Base-by-base conservation (phyloP, 768 basidiomycete species). In the Nidularia sp. region DNA sequence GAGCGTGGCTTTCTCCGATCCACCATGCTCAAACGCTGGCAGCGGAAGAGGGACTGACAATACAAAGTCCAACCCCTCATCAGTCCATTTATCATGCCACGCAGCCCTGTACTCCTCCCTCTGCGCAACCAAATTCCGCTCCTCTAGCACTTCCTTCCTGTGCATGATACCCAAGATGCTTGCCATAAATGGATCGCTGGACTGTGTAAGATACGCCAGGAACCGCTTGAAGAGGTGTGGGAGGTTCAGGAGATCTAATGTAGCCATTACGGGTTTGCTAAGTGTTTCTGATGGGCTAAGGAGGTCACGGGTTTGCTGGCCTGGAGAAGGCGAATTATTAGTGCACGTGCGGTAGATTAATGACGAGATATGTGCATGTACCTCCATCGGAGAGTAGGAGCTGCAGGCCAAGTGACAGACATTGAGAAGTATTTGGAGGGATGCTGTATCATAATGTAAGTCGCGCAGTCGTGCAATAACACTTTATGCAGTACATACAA, bases 31-130 rank as follows among this genome's bases (percentile, higher is more conserved):
- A 18, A 84, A 66, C 0, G 85, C 86, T 2, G 86, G 83, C 42
- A 81, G 66, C n/a, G 82, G 73, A 57, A 81, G 78, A 9, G 81
- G 83, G 5, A 82, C 84, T 2, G 78, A 85, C 49, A 85, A 64
- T 18, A 86, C 68, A 62, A 83, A 86, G 63, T 88, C 85, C 3
- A 88, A 66, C 4, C 77, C 75, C 66, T 72, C 72, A 52, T 72
- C 70, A 10, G 61, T 67, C 78, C 66, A 79, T 52, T 69, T 70
- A 57, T 67, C 71, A 57, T 77, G 71, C 79, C 78, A 81, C 34
- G 59, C 65, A 0, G 70, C 70, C 57, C 72, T 67, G 48, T 78
- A 75, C 22, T 58, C 55, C 31, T 81, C 78, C 50, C 76, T 70
- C 54, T 70, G 64, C 6, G 65, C 75, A 4, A 84, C 67, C 22